Percentiles rank a stretch among this genome's conserved stretches.
phyloP scores from a whole-genome alignment of 2,329 filamentous ascomycete genomes.

The Coleophoma cylindrospora region DNA sequence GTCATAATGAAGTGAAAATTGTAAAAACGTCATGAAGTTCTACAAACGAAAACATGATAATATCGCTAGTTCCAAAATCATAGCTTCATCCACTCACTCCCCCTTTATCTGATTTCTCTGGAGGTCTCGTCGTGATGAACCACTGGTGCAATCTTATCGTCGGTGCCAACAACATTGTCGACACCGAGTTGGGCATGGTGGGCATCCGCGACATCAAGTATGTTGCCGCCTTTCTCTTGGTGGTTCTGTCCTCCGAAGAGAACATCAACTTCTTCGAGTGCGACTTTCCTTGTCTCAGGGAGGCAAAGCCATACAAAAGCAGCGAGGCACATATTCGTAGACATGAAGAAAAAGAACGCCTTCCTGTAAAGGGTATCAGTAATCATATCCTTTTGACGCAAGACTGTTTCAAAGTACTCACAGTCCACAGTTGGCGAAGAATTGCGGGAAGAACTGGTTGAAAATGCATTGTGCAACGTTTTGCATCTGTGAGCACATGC shows the following conservation, averaged over 20 bases:
- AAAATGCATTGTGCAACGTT: slow-evolving; percentile 64
- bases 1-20: no score
- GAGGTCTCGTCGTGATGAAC: not conserved
- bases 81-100: no score
- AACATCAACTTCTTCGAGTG: slow-evolving; percentile 50
- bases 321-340: slow-evolving; percentile 39
- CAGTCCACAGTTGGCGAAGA: slow-evolving; percentile 51
- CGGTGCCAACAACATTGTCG: slow-evolving; percentile 29
- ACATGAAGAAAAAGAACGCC: slow-evolving; percentile 46
- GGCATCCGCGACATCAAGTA: slow-evolving; percentile 18
- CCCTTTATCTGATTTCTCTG: no score
- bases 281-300: slow-evolving; percentile 49
- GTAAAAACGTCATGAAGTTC: no score
- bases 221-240: slow-evolving; percentile 22
- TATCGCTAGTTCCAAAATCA: no score
- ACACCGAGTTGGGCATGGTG: slow-evolving; percentile 15
- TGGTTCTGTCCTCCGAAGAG: slow-evolving; percentile 39
- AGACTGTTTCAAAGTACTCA: slow-evolving; percentile 4
- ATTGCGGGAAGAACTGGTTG: slow-evolving; percentile 66
- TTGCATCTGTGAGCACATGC: slow-evolving; percentile 57
- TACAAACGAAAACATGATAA: no score
- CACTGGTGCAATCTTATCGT: not conserved
- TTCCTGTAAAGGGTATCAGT: slow-evolving; percentile 6
- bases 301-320: slow-evolving; percentile 46
- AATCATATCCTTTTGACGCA: not conserved